Evolutionary conservation across 2,329 filamentous ascomycete genomes (phyloP).

Genomic region (Fusarium paranaense): DNA sequence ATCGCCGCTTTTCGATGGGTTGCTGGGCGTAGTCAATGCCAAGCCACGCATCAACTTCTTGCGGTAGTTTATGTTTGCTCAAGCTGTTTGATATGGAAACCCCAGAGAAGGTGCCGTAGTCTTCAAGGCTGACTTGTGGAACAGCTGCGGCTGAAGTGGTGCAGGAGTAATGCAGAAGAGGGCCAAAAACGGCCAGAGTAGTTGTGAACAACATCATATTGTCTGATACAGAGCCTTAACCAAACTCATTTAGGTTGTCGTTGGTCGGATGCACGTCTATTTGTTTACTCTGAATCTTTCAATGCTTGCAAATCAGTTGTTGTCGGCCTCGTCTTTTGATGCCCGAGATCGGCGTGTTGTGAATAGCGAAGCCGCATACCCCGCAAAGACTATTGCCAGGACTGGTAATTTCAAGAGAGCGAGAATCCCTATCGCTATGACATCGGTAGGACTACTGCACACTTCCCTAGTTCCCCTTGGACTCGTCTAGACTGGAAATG

Average conservation of each 20-base stretch:
- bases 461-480: neutral
- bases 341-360: neutral
- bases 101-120: neutral
- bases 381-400: neutral
- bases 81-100: neutral
- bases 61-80: neutral
- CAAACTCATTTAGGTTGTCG: too few species aligned
- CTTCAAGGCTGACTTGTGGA: slow-evolving; percentile 3
- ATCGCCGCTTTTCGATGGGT: slow-evolving; percentile 1
- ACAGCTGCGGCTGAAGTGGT: neutral
- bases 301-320: neutral
- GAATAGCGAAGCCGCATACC: neutral
- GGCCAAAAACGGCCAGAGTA: neutral
- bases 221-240: neutral
- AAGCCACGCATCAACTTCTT: slow-evolving; percentile 4
- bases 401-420: neutral
- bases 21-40: slow-evolving; percentile 8
- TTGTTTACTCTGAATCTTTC: neutral
- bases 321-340: neutral
- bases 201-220: neutral
- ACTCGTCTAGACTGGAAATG: neutral
- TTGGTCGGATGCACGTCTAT: neutral
- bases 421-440: neutral
- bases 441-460: neutral
- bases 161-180: neutral